These are phyloP conservation scores for Xylariales sp. DNA, from an alignment of 2,329 filamentous ascomycete genomes.

Conservation along the genomic window DNA sequence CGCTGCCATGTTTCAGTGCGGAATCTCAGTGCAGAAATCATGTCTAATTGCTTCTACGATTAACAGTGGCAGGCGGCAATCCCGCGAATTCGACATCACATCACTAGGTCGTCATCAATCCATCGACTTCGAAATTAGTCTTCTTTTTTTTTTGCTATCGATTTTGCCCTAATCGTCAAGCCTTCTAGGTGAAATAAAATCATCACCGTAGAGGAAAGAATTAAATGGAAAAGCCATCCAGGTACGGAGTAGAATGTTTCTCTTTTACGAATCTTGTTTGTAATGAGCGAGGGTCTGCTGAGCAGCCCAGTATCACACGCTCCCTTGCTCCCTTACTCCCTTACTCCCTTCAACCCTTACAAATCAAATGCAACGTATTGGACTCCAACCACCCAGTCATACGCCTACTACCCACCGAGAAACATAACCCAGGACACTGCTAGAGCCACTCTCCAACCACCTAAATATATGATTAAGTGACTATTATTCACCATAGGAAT, in stretches of 20 bases:
- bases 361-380: slow-evolving; percentile 36
- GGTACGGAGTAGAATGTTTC: background rate
- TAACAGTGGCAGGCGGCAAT: slow-evolving; percentile 17
- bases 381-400: slow-evolving; percentile 32
- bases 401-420: slow-evolving; percentile 32
- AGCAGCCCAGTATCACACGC: slow-evolving; percentile 9
- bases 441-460: slow-evolving; percentile 26
- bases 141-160: background rate
- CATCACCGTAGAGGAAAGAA: background rate
- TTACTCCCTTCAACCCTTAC: slow-evolving; percentile 22
- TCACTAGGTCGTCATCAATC: background rate
- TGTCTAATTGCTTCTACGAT: slow-evolving; percentile 21
- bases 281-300: slow-evolving; percentile 13
- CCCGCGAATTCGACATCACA: slow-evolving; percentile 12
- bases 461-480: slow-evolving; percentile 8
- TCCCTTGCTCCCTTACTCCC: background rate
- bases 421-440: background rate
- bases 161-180: background rate
- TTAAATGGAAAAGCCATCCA: background rate
- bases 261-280: background rate
- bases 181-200: background rate
- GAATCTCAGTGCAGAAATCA: slow-evolving; percentile 27
- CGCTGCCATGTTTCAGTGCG: slow-evolving; percentile 20
- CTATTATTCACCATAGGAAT: slow-evolving; percentile 6
- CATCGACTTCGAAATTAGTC: background rate